These are phyloP conservation scores for Glycine latifolia DNA, from an alignment of 306 rosid genomes.

Conservation along the genomic window DNA sequence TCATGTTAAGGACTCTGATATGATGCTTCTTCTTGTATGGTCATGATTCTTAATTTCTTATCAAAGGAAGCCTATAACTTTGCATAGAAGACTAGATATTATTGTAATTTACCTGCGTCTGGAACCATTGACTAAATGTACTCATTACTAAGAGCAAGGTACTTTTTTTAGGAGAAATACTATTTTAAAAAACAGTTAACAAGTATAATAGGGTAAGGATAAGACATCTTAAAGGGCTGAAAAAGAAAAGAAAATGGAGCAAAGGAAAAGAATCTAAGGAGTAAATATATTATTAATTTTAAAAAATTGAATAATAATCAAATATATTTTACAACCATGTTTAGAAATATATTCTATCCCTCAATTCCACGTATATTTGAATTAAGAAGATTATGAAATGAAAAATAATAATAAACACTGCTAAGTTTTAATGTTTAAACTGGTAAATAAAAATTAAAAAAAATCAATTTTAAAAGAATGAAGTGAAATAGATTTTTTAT, in stretches of 20 bases:
- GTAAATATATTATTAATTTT: too few species aligned
- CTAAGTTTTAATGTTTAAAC: too few species aligned
- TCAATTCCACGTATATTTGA: too few species aligned
- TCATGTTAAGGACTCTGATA: conserved; percentile 12
- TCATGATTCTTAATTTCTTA: conserved; percentile 16
- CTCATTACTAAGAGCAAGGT: not conserved
- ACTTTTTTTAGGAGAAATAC: not conserved
- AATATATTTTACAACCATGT: too few species aligned
- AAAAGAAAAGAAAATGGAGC: not conserved
- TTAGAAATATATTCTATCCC: too few species aligned
- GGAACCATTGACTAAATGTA: conserved; percentile 14
- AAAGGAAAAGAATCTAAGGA: not conserved
- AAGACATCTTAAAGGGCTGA: conserved; percentile 11
- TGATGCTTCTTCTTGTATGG: conserved; percentile 29
- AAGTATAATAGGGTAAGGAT: not conserved
- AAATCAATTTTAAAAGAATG: too few species aligned
- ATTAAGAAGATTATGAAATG: too few species aligned
- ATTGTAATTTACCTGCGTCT: conserved; percentile 20
- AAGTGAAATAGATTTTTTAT: too few species aligned
- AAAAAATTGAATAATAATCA: too few species aligned
- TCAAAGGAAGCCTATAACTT: conserved; percentile 10
- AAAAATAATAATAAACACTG: too few species aligned
- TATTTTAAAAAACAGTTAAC: not conserved
- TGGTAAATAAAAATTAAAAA: too few species aligned
- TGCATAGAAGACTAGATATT: not conserved